Conservation (phyloP, 208 protist species). For the Polymyxa betae region DNA sequence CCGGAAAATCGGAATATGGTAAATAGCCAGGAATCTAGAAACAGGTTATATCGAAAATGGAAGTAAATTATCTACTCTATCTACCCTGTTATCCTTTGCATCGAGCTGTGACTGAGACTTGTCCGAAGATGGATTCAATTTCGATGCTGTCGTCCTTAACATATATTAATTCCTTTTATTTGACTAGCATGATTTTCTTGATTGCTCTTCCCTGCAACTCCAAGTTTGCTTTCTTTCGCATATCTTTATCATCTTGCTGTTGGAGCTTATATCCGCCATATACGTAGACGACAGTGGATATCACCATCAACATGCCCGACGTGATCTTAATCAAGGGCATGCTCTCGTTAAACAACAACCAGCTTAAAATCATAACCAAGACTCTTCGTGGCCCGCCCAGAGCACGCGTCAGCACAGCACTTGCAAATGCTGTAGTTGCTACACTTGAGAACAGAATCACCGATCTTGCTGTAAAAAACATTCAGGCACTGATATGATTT, state of each 20-base stretch:
- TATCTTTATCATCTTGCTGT: neutral
- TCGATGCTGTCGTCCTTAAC: too few species aligned
- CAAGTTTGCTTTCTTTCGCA: neutral
- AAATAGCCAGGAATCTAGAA: too few species aligned
- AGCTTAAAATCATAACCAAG: neutral
- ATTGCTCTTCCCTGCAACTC: too few species aligned
- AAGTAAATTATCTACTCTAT: too few species aligned
- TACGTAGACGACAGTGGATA: neutral
- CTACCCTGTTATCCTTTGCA: too few species aligned
- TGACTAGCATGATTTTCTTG: too few species aligned
- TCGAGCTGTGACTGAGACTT: too few species aligned
- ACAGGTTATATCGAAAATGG: too few species aligned
- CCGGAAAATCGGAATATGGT: too few species aligned
- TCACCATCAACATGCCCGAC: neutral
- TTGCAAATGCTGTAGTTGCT: neutral
- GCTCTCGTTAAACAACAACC: neutral
- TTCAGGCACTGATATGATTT: neutral
- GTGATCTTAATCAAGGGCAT: neutral
- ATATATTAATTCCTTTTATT: too few species aligned
- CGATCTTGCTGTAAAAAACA: neutral
- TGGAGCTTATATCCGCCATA: slow-evolving; percentile 2
- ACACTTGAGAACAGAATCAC: slow-evolving; percentile 26
- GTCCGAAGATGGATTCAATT: too few species aligned
- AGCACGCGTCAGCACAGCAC: slow-evolving; percentile 11
- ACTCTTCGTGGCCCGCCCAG: slow-evolving; percentile 1